Conservation (phyloP, 768 basidiomycete genomes). For the Tylopilus subfusipes region DNA sequence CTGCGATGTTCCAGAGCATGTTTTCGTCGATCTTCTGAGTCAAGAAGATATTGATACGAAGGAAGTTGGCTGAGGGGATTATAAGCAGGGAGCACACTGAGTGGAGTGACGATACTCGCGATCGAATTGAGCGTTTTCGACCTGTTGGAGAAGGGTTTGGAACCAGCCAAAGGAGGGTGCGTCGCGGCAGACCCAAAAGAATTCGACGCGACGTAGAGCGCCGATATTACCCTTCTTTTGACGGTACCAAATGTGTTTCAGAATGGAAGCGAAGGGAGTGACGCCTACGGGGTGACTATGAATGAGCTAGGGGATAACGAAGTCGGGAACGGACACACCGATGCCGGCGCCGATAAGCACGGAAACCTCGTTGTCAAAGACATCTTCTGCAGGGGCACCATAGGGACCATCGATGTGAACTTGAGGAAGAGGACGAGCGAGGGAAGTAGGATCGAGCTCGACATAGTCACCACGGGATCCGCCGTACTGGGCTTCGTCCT, state of each 20-base stretch:
- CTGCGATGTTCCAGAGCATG: conserved; percentile 89
- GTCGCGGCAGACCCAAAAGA: conserved; percentile 92
- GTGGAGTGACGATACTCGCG: conserved; percentile 48
- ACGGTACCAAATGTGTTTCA: conserved; percentile 95
- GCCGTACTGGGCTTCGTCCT: conserved; percentile 42
- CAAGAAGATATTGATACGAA: conserved; percentile 88
- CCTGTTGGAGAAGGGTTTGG: conserved; percentile 81
- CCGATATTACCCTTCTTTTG: conserved; percentile 77
- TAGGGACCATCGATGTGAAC: conserved; percentile 89
- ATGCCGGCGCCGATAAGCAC: conserved; percentile 94
- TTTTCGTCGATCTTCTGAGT: conserved; percentile 83
- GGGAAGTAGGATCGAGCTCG: conserved; percentile 58
- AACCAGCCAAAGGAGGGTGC: conserved; percentile 99
- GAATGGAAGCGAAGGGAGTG: conserved; percentile 90
- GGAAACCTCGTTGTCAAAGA: conserved; percentile 81
- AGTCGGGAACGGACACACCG: conserved; percentile 42
- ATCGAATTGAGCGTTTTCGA: conserved; percentile 85
- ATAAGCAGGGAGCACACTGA: conserved; percentile 8
- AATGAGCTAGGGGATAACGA: neutral
- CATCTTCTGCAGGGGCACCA: conserved; percentile 90
- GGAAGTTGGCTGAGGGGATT: conserved; percentile 69
- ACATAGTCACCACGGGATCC: conserved; percentile 74
- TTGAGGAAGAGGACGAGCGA: conserved; percentile 55
- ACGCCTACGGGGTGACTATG: conserved; percentile 49
- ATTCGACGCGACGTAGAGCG: conserved; percentile 83